A percentile compares a stretch with the other conserved stretches of the same genome.
Evolutionary conservation across 148 eudicot genomes (phyloP).

Genomic region (Diospyros kaki): DNA sequence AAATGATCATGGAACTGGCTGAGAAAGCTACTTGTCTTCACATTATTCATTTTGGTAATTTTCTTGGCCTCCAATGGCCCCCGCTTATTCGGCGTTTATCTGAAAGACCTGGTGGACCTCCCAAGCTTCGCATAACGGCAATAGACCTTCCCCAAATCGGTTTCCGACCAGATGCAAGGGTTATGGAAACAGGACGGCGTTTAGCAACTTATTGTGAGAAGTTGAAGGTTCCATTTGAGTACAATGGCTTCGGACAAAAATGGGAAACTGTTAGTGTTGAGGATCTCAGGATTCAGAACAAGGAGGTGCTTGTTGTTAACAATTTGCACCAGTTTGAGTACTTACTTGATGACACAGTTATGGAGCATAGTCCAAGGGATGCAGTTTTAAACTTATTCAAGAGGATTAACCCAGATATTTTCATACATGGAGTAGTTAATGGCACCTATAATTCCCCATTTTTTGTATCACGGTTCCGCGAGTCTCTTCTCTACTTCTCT

Average conservation of each 20-base stretch:
- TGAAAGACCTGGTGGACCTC: constrained; percentile 26
- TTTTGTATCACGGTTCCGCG: no score
- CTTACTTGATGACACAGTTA: neutral
- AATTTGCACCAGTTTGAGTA: neutral
- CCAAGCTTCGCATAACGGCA: constrained; percentile 38
- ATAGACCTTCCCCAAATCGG: constrained; percentile 38
- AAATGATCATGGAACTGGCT: constrained; percentile 15
- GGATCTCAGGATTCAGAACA: constrained; percentile 1
- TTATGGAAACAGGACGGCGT: constrained; percentile 36
- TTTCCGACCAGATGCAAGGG: constrained; percentile 30
- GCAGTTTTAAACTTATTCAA: no score
- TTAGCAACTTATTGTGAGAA: neutral
- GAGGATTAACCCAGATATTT: no score
- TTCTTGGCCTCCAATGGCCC: constrained; percentile 28
- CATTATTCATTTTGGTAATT: constrained; percentile 22
- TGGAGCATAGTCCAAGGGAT: no score
- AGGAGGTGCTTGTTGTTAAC: constrained; percentile 2
- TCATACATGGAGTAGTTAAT: no score
- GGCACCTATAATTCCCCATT: no score
- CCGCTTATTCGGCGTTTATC: constrained; percentile 11
- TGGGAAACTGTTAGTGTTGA: constrained; percentile 2
- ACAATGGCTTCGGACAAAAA: constrained; percentile 1
- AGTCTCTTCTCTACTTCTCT: no score
- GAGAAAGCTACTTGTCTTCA: constrained; percentile 29
- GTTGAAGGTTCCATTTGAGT: constrained; percentile 37